Conservation (phyloP, 306 rosid species). For the Cicer arietinum region DNA sequence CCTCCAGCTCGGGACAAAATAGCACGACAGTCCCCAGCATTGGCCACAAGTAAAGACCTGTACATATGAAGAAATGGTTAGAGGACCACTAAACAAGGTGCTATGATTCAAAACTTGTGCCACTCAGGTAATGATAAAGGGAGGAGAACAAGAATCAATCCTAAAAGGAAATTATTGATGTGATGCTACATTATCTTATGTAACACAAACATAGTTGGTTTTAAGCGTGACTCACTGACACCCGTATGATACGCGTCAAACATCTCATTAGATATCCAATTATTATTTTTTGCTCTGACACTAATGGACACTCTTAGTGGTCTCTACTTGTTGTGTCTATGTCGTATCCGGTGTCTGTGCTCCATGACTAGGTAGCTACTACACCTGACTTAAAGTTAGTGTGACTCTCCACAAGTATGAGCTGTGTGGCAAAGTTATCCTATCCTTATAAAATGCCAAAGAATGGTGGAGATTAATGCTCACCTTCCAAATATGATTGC, state of each 20-base stretch:
- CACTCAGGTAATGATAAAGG: background rate
- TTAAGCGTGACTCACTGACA: background rate
- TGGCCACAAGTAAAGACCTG: constrained; percentile 95
- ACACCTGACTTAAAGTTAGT: constrained; percentile 1
- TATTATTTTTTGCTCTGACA: background rate
- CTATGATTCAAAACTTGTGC: constrained; percentile 2
- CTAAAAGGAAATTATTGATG: background rate
- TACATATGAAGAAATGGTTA: constrained; percentile 5
- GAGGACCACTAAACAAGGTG: background rate
- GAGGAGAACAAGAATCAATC: too few species aligned
- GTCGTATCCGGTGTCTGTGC: background rate
- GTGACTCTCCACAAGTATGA: background rate
- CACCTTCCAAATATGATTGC: constrained; percentile 96
- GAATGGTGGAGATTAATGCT: constrained; percentile 19
- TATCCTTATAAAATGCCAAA: background rate
- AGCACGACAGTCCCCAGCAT: constrained; percentile 97
- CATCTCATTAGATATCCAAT: background rate
- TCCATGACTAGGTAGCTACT: background rate
- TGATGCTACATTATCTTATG: background rate
- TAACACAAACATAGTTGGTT: background rate
- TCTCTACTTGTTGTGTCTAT: background rate
- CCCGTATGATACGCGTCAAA: background rate
- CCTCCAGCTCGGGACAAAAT: constrained; percentile 74
- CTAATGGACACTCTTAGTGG: background rate
- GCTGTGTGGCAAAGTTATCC: background rate